These are phyloP conservation scores for Tricholoma saponaceum DNA, from an alignment of 768 basidiomycete genomes.

Conservation along the genomic window DNA sequence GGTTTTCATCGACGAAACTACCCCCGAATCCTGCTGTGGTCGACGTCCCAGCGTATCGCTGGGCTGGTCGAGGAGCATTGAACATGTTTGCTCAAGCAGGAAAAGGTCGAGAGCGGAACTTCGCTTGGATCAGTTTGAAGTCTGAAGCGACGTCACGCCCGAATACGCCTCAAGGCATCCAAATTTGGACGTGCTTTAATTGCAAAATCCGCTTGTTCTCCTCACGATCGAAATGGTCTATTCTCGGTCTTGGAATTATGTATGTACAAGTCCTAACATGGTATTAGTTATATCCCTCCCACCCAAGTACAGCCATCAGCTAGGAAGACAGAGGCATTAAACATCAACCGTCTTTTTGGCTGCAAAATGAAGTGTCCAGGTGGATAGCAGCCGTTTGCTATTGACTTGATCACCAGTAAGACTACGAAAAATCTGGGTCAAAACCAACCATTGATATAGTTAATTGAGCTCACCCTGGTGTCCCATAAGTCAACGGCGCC, in stretches of 20 bases:
- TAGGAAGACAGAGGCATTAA: conserved; percentile 13
- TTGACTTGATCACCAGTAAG: conserved; percentile 86
- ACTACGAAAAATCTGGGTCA: conserved; percentile 35
- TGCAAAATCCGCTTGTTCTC: neutral
- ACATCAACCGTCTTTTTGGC: conserved; percentile 54
- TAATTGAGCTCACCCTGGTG: conserved; percentile 71
- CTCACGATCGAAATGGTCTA: neutral
- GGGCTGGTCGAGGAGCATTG: conserved; percentile 75
- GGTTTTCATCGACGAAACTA: conserved; percentile 76
- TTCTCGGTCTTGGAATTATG: conserved; percentile 5
- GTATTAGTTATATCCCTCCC: conserved; percentile 4
- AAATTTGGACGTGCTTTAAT: neutral
- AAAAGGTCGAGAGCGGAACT: neutral
- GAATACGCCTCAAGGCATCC: neutral
- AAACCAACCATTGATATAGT: neutral
- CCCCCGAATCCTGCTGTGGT: conserved; percentile 53
- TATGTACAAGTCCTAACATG: conserved; percentile 12
- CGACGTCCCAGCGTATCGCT: conserved; percentile 58
- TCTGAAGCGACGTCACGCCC: neutral
- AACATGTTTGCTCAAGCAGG: conserved; percentile 51
- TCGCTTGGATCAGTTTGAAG: neutral
- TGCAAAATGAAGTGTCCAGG: conserved; percentile 94
- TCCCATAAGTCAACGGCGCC: conserved; percentile 91
- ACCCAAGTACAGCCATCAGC: neutral
- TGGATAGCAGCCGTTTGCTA: conserved; percentile 73